Base-by-base conservation (phyloP, 371 early-diverging fungal genomes). In the Mucor lusitanicus region DNA sequence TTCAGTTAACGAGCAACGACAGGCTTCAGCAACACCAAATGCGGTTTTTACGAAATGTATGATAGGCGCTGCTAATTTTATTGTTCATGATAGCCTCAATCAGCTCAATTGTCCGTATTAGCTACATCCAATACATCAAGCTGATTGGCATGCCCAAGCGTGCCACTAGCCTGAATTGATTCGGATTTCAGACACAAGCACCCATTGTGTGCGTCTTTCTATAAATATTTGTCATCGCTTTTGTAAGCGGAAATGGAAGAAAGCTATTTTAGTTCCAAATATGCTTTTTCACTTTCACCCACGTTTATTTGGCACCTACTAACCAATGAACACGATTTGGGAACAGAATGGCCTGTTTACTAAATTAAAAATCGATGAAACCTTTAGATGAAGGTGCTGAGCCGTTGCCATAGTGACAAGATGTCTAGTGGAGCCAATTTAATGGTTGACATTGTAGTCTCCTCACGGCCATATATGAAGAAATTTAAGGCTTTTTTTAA, bases 391-490 rank as follows among this genome's bases (percentile, higher is more conserved):
- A 7, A 6, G n/a, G 0, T 17, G 17, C 5, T 17, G 17, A 17
- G 42, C 5, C 40, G n/a, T 15, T 42, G 42, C 5, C 2, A 15
- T 8, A 21, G 21, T 19, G 21, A 3, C n/a, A 48, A 21, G 23
- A 48, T 48, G 11, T 21, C 30, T 30, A 30, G 30, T n/a, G n/a
- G n/a, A 9, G 8, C 6, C 33, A 33, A 33, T 7, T 7, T 33
- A 3, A 33, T 33, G 12, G 12, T 12, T 35, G 37, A 35, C 12
- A 9, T 35, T 35, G 37, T 35, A 12, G 37, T 35, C 11, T 3
- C 6, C 11, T 23, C 50, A 27, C 27, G 53, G 53, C 53, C 27
- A 53, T 23, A 77, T 72, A 57, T 59, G 21, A 62, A 37, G 17
- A 40, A 40, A 12, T 23, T 30, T 50, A 53, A 59, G 46, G 27